Evolutionary conservation across 352 stramenopile species (phyloP).

Genomic region (Pythium vanterpoolii): DNA sequence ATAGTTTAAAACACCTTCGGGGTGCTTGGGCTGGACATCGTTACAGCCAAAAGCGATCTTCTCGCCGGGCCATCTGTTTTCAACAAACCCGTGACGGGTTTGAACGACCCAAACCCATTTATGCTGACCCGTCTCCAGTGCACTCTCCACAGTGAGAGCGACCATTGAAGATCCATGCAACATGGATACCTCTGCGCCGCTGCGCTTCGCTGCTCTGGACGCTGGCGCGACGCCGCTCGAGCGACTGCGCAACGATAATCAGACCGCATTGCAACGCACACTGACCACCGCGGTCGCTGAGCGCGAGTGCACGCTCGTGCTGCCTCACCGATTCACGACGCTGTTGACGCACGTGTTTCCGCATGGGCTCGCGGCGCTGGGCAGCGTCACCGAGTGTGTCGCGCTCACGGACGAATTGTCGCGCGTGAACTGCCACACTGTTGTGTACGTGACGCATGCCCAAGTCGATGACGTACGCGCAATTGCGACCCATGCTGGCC

Average conservation of each 20-base stretch:
- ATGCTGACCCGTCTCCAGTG: neutral
- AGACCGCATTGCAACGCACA: slow-evolving; percentile 34
- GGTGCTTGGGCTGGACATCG: slow-evolving; percentile 1
- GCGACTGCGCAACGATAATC: slow-evolving; percentile 42
- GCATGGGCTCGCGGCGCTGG: slow-evolving; percentile 32
- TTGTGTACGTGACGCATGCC: slow-evolving; percentile 51
- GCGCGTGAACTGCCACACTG: slow-evolving; percentile 23
- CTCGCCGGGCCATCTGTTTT: neutral
- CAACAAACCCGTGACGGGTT: neutral
- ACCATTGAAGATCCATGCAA: slow-evolving; percentile 16
- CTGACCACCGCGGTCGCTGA: slow-evolving; percentile 31
- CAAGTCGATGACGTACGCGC: slow-evolving; percentile 41
- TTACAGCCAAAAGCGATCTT: slow-evolving; percentile 21
- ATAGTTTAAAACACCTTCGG: slow-evolving; percentile 8
- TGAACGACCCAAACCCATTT: neutral
- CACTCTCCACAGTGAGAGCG: neutral
- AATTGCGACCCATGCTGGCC: slow-evolving; percentile 38
- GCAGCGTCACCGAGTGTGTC: slow-evolving; percentile 51
- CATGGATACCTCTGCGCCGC: slow-evolving; percentile 4
- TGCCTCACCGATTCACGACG: slow-evolving; percentile 47
- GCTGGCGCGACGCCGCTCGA: slow-evolving; percentile 8
- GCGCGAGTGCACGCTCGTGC: slow-evolving; percentile 43
- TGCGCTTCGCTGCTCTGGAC: slow-evolving; percentile 14
- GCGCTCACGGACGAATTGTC: slow-evolving; percentile 49
- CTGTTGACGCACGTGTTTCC: slow-evolving; percentile 64